A percentile compares a stretch with the other conserved stretches of the same genome.
phyloP scores from a whole-genome alignment of 106 monocot genomes.

The Posidonia australis region DNA sequence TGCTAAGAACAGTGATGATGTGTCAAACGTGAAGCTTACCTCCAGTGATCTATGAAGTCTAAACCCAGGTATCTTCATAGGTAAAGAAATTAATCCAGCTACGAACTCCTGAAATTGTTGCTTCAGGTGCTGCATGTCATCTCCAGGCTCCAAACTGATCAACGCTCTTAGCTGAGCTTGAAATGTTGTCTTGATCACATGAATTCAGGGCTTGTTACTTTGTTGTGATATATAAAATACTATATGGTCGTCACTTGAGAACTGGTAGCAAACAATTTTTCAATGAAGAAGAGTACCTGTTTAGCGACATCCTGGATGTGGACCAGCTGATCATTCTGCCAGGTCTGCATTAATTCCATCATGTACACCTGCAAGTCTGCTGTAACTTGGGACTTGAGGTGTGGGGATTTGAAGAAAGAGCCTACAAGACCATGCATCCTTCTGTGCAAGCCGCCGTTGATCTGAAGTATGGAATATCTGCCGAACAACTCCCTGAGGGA shows the following conservation, averaged over 20 bases:
- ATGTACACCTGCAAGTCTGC: slow-evolving; percentile 51
- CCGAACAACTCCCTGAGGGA: slow-evolving; percentile 78
- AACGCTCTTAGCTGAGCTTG: slow-evolving; percentile 4
- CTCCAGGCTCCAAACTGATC: slow-evolving; percentile 10
- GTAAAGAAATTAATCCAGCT: slow-evolving; percentile 12
- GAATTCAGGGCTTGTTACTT: too few species aligned
- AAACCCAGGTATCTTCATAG: slow-evolving; percentile 18
- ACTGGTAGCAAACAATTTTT: too few species aligned
- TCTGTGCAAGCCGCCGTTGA: slow-evolving; percentile 60
- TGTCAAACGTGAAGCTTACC: neutral
- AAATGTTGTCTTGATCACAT: slow-evolving; percentile 16
- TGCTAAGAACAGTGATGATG: neutral
- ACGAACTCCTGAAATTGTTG: slow-evolving; percentile 15
- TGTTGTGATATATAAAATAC: too few species aligned
- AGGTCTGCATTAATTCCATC: slow-evolving; percentile 21
- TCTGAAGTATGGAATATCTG: slow-evolving; percentile 59
- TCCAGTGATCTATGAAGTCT: slow-evolving; percentile 23
- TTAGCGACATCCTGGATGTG: slow-evolving; percentile 63
- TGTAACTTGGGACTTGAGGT: slow-evolving; percentile 60
- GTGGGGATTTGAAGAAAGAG: slow-evolving; percentile 60
- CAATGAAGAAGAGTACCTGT: slow-evolving; percentile 21
- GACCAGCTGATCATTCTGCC: slow-evolving; percentile 46
- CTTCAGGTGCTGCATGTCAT: slow-evolving; percentile 6
- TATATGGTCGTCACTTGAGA: too few species aligned
- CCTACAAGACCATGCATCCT: slow-evolving; percentile 73